These are phyloP conservation scores for Solanum lycopersicoides DNA, from an alignment of 257 asterid genomes.

Conservation along the genomic window DNA sequence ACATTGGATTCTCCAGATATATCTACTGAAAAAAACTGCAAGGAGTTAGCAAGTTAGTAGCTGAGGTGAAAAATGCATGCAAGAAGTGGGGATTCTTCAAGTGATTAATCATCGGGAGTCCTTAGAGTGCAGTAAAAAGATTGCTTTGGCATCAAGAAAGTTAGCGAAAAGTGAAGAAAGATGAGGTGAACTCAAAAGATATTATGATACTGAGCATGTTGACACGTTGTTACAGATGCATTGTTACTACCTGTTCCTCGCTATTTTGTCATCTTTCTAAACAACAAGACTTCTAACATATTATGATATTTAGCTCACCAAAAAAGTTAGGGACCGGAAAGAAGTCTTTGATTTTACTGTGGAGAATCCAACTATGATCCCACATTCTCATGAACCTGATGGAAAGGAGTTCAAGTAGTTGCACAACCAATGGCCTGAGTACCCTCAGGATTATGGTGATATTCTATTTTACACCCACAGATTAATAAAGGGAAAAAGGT, in stretches of 20 bases:
- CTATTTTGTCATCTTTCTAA: too few relatives aligned
- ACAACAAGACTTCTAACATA: too few relatives aligned
- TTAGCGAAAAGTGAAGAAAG: constrained; percentile 40
- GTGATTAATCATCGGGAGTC: too few relatives aligned
- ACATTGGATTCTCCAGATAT: constrained; percentile 6
- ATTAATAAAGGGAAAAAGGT: neutral
- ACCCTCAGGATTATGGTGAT: constrained; percentile 37
- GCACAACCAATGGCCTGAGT: constrained; percentile 42
- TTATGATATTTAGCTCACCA: too few relatives aligned
- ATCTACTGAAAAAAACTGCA: neutral
- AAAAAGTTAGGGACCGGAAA: constrained; percentile 73
- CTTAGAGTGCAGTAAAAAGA: too few relatives aligned
- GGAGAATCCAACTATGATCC: constrained; percentile 31
- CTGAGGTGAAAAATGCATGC: constrained; percentile 2
- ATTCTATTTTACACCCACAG: neutral
- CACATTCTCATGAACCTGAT: constrained; percentile 38
- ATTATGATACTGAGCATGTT: constrained; percentile 62
- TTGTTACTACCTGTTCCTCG: too few relatives aligned
- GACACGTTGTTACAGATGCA: too few relatives aligned
- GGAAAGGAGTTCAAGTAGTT: constrained; percentile 28
- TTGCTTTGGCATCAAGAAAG: constrained; percentile 23
- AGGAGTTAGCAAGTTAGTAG: constrained; percentile 19
- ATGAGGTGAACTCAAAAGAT: constrained; percentile 39
- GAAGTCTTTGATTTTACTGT: constrained; percentile 54
- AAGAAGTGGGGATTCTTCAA: neutral